These are phyloP conservation scores for Xylaria sp. DNA, from an alignment of 2,329 filamentous ascomycete genomes.

Conservation along the genomic window DNA sequence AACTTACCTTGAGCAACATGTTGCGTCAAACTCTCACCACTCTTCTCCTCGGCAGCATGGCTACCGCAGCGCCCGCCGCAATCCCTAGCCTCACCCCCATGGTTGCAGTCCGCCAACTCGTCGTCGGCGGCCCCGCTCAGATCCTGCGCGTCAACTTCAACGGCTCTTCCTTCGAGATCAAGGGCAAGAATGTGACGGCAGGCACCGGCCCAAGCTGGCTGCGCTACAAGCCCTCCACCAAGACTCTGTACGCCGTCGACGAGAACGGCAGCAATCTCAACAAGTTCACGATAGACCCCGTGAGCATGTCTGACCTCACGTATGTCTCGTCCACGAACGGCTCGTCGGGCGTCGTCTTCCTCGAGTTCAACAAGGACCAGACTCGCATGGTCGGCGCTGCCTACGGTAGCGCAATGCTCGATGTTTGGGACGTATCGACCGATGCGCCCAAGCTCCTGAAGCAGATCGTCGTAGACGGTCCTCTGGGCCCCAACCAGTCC, in stretches of 20 bases:
- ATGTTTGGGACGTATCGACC: slow-evolving; percentile 58
- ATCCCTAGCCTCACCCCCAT: slow-evolving; percentile 20
- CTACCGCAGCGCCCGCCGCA: slow-evolving; percentile 40
- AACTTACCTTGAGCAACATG: slow-evolving; percentile 31
- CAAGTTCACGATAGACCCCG: slow-evolving; percentile 54
- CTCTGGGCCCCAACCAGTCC: slow-evolving; percentile 48
- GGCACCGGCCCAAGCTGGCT: slow-evolving; percentile 59
- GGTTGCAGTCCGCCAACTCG: slow-evolving; percentile 47
- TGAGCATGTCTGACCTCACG: slow-evolving; percentile 46
- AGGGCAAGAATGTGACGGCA: slow-evolving; percentile 49
- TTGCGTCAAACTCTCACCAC: slow-evolving; percentile 38
- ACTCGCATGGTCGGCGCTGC: slow-evolving; percentile 59
- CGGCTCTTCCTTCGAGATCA: slow-evolving; percentile 54
- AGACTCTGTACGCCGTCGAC: slow-evolving; percentile 60
- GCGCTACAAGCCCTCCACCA: slow-evolving; percentile 52
- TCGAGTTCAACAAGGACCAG: slow-evolving; percentile 59
- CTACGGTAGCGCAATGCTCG: slow-evolving; percentile 56
- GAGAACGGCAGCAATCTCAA: slow-evolving; percentile 57
- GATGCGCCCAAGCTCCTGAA: slow-evolving; percentile 53
- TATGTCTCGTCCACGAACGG: slow-evolving; percentile 49
- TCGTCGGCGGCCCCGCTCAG: slow-evolving; percentile 56
- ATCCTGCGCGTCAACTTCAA: slow-evolving; percentile 57
- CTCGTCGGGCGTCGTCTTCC: slow-evolving; percentile 59
- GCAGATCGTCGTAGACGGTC: slow-evolving; percentile 51
- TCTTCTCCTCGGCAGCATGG: slow-evolving; percentile 44